These are phyloP conservation scores for Aureobasidium sp. DNA, from an alignment of 2,329 filamentous ascomycete genomes.

Conservation along the genomic window DNA sequence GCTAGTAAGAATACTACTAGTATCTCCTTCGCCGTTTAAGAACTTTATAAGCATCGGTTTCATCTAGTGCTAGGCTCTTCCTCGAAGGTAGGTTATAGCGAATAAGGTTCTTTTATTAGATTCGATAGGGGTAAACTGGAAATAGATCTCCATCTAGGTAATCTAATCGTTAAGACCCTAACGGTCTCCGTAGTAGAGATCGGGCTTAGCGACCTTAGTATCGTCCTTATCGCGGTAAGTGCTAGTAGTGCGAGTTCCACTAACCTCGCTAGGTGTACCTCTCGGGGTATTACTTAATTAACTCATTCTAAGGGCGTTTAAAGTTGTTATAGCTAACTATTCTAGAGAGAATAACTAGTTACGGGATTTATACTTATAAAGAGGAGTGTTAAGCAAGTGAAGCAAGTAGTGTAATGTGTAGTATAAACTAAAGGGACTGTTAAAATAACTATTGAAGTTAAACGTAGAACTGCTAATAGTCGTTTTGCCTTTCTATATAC, in stretches of 20 bases:
- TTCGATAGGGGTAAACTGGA: background rate
- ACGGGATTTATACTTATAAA: background rate
- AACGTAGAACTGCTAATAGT: too few species aligned
- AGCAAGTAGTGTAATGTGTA: background rate
- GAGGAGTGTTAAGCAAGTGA: background rate
- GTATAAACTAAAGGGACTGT: too few species aligned
- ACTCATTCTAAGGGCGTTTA: background rate
- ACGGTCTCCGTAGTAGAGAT: conserved; percentile 1
- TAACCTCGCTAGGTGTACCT: background rate
- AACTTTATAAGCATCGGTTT: conserved; percentile 6
- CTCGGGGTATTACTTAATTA: background rate
- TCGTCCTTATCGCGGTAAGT: too few species aligned
- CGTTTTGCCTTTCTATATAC: too few species aligned
- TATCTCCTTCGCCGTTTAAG: background rate
- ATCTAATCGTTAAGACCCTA: background rate
- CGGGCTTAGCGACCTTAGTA: background rate
- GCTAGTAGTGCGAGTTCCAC: background rate
- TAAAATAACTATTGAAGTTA: too few species aligned
- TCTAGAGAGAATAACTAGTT: too few species aligned
- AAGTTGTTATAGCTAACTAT: too few species aligned
- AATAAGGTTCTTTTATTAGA: background rate
- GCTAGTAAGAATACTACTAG: background rate
- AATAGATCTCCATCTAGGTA: background rate
- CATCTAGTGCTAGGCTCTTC: conserved; percentile 2
- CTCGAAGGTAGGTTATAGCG: background rate